Evolutionary conservation across 2,329 filamentous ascomycete species (phyloP), one percentile per base, ranked within the genome.

Genomic region (Curvularia verruculosa): DNA sequence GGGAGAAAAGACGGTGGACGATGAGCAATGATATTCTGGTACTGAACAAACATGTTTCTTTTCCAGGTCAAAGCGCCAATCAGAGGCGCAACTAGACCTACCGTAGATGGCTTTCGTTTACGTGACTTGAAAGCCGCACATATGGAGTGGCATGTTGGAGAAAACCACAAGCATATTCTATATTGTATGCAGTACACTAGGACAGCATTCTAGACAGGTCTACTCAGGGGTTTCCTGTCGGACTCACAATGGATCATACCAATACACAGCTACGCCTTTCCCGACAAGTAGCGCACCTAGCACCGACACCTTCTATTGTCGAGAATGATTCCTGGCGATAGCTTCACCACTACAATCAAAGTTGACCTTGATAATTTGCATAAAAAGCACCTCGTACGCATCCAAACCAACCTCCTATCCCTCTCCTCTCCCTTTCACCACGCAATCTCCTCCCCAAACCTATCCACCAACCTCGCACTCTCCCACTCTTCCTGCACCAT

Each of bases 391-490:
- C 8, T 21, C 6, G 2, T 8, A n/a, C 15, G 13, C 10, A 15
- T 24, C 15, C 24, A 8, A 15, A 13, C 40, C 9, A n/a, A 24
- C 12, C 13, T 23, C 9, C n/a, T n/a, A 28, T 9, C 15, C 13
- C 3, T 28, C 18, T 3, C 5, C 7, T n/a, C n/a, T 26, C 23
- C n/a, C 19, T 23, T 10, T 46, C 64, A 82, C 79, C 80, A 82
- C 44, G 65, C 61, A 55, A 82, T 81, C 1, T 50, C 56, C 44
- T 70, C 68, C 1, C 79, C 80, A 65, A 78, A 81, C 19, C 79
- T 63, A 71, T 82, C 80, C 28, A 79, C 73, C 52, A 79, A 79
- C 49, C 59, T 72, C 24, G 78, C 79, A 63, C 72, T 79, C 47
- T 74, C 68, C 28, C 54, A 57, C 12, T 2, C 23, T 19, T 56